Evolutionary conservation across 176 grass and related monocot species (phyloP).

Genomic region (Leersia perrieri): DNA sequence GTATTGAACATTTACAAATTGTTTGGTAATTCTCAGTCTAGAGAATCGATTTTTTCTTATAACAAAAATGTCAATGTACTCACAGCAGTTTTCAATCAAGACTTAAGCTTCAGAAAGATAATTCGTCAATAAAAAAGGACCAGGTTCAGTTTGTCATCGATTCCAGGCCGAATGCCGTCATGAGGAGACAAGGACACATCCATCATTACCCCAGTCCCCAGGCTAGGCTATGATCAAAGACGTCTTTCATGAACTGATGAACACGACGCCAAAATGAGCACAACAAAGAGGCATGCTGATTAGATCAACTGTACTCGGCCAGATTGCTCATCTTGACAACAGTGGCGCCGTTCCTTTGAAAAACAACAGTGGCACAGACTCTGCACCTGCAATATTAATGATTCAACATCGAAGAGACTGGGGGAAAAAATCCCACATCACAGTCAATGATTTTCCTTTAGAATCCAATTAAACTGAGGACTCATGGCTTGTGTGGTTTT

Average conservation of each 20-base stretch:
- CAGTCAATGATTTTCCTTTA: neutral
- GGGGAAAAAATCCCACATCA: neutral
- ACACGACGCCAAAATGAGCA: neutral
- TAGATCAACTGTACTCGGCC: neutral
- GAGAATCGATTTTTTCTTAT: neutral
- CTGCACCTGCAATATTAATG: neutral
- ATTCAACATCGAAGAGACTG: neutral
- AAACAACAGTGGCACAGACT: neutral
- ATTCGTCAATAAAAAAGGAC: slow-evolving; percentile 6
- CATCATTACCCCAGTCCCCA: neutral
- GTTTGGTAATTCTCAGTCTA: too few species aligned
- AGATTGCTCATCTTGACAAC: neutral
- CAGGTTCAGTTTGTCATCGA: neutral
- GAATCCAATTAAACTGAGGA: neutral
- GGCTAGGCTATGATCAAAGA: neutral
- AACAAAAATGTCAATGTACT: neutral
- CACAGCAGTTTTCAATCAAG: neutral
- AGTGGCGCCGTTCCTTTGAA: too few species aligned
- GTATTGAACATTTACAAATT: neutral
- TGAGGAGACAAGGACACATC: neutral
- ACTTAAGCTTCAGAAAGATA: neutral
- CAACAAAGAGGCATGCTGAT: neutral
- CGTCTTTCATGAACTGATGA: neutral
- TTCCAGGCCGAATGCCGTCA: neutral
- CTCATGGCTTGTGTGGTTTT: neutral